Base-by-base conservation (phyloP, 352 stramenopile genomes). In the Pythium volutum region DNA sequence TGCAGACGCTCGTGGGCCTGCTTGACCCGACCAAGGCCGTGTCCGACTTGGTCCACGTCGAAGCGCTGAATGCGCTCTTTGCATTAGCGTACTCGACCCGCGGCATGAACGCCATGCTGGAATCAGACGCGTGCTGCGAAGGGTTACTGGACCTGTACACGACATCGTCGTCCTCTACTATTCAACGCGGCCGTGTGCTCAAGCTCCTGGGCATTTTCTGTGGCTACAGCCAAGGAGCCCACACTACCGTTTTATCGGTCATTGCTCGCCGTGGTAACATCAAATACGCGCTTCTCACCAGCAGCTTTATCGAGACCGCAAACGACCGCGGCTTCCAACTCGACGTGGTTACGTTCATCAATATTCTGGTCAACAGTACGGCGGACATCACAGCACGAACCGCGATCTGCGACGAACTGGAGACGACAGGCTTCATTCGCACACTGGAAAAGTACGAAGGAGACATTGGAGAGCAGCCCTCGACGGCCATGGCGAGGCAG, bases 1-100 rank as follows among this genome's bases (percentile, higher is more conserved):
- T 89, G 0, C 39, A 71, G 46, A 67, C 77, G 0, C 51, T 89
- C 6, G 27, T 83, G 6, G 31, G 55, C 3, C 57, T 81, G n/a
- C 64, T 89, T 4, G 59, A 77, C 53, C 61, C 55, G 2, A 26
- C 48, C 26, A 74, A 70, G 38, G 61, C 36, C 9, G 16, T 65
- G 15, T 70, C 69, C 11, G 27, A 66, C 1, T 56, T 69, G 1
- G 69, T 71, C 0, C 65, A 69, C 14, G 71, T 60, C 0, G 76
- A 91, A 50, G 73, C 79, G 0, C 56, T 91, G 0, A 74, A 67
- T 33, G 74, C 83, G 0, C 42, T 91, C 11, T 81, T 89, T 23
- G 58, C 80, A 9, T 54, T 91, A 11, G 69, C 67, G 16, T 75
- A 71, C 42, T 74, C 52, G 11, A 67, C 58, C n/a, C 52, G 50